A percentile compares a stretch with the other conserved stretches of the same genome.
Evolutionary conservation across 1,139 yeast genomes (phyloP).

Genomic region (Yamadazyma jaroonii): DNA sequence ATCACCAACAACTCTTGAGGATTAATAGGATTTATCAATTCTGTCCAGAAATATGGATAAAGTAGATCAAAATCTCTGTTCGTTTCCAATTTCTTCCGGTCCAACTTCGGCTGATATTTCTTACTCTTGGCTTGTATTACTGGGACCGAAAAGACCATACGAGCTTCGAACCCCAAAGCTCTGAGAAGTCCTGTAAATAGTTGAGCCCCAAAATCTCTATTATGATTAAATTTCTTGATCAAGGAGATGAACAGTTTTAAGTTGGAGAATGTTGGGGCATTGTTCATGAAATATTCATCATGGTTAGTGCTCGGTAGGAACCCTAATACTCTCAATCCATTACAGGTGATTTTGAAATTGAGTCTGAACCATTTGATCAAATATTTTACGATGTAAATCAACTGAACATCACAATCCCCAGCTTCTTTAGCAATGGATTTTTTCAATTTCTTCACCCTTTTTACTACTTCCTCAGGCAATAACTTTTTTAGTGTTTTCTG

Average conservation of each 20-base stretch:
- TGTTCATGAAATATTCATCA: constrained; percentile 21
- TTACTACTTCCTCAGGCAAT: constrained; percentile 23
- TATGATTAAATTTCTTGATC: constrained; percentile 28
- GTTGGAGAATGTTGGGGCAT: constrained; percentile 15
- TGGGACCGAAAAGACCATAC: constrained; percentile 36
- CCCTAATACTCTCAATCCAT: constrained; percentile 36
- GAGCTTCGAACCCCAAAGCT: constrained; percentile 30
- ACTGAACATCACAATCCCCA: constrained; percentile 19
- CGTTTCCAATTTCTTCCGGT: constrained; percentile 18
- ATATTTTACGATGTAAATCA: constrained; percentile 33
- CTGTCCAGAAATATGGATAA: constrained; percentile 43
- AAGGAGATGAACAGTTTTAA: constrained; percentile 16
- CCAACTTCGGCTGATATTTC: constrained; percentile 25
- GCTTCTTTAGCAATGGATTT: constrained; percentile 9
- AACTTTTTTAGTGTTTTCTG: constrained; percentile 23
- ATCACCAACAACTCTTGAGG: constrained; percentile 24
- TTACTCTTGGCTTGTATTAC: constrained; percentile 19
- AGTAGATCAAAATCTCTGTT: constrained; percentile 36
- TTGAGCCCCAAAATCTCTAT: constrained; percentile 39
- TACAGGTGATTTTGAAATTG: constrained; percentile 30
- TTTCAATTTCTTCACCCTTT: constrained; percentile 18
- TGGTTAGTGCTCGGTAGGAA: constrained; percentile 19
- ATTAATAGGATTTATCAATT: constrained; percentile 32
- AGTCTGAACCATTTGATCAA: constrained; percentile 38
- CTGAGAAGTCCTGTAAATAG: constrained; percentile 32